Percentiles rank a stretch among this genome's conserved stretches.
These are phyloP conservation scores for Tulasnella sp. DNA, from an alignment of 768 basidiomycete genomes.

Conservation along the genomic window DNA sequence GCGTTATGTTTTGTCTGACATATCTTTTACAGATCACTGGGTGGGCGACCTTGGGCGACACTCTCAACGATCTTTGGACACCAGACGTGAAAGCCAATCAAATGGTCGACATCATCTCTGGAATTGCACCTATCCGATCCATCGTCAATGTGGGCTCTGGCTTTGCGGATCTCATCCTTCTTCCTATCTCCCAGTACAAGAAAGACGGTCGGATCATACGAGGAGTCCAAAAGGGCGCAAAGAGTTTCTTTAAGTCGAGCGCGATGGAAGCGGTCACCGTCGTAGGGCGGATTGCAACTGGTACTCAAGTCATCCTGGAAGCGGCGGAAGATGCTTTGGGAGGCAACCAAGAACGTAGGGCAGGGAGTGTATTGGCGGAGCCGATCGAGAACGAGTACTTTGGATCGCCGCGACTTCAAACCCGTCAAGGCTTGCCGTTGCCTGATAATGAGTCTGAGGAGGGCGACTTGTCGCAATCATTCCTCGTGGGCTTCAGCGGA, in stretches of 20 bases:
- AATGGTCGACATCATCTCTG: slow-evolving; percentile 91
- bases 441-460: slow-evolving; percentile 19
- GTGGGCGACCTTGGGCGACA: slow-evolving; percentile 81
- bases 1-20: neutral
- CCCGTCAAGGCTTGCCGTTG: slow-evolving; percentile 13
- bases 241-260: slow-evolving; percentile 85
- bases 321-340: slow-evolving; percentile 88
- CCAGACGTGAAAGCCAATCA: slow-evolving; percentile 99
- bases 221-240: slow-evolving; percentile 89
- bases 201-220: slow-evolving; percentile 90
- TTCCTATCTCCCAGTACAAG: slow-evolving; percentile 95
- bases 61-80: slow-evolving; percentile 97
- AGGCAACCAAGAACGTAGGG: slow-evolving; percentile 28
- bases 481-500: slow-evolving; percentile 34
- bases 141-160: slow-evolving; percentile 97
- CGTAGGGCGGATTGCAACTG: slow-evolving; percentile 87
- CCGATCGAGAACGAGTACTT: slow-evolving; percentile 36
- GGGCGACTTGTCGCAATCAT: slow-evolving; percentile 8
- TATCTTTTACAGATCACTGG: slow-evolving; percentile 61
- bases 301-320: slow-evolving; percentile 95
- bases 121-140: slow-evolving; percentile 91
- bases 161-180: slow-evolving; percentile 86
- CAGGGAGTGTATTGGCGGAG: slow-evolving; percentile 55
- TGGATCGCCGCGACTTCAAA: neutral
- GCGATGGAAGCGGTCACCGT: slow-evolving; percentile 93